These are phyloP conservation scores for Lobosporangium transversale DNA, from an alignment of 192 early-diverging fungal genomes.

Conservation along the genomic window DNA sequence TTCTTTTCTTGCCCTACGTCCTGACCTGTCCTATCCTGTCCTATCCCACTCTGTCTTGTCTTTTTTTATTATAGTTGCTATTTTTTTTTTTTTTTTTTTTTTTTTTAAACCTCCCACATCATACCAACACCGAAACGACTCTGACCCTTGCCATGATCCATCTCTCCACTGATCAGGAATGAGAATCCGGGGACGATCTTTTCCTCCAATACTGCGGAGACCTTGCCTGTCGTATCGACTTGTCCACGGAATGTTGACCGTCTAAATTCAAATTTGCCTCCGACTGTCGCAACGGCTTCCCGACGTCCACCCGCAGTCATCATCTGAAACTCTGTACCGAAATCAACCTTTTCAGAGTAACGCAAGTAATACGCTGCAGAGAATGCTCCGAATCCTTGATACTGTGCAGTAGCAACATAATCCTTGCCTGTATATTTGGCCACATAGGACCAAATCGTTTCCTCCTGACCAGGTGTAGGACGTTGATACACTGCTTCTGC, in stretches of 20 bases:
- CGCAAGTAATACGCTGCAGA: slow-evolving; percentile 90
- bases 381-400: slow-evolving; percentile 72
- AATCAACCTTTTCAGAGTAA: slow-evolving; percentile 93
- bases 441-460: slow-evolving; percentile 78
- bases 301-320: slow-evolving; percentile 74
- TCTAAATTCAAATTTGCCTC: slow-evolving; percentile 97
- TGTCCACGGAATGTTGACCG: slow-evolving; percentile 91
- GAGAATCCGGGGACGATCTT: slow-evolving; percentile 93
- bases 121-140: background rate
- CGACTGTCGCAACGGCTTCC: slow-evolving; percentile 93
- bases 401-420: slow-evolving; percentile 75
- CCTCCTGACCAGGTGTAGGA: slow-evolving; percentile 83
- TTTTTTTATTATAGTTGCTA: background rate
- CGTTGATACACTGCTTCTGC: slow-evolving; percentile 86
- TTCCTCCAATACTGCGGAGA: slow-evolving; percentile 92
- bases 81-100: background rate
- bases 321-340: slow-evolving; percentile 90
- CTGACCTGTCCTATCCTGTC: no score
- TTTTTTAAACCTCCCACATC: background rate
- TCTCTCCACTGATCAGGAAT: slow-evolving; percentile 90
- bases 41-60: no score
- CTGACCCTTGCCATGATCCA: slow-evolving; percentile 90
- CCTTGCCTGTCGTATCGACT: slow-evolving; percentile 89
- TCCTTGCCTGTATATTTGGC: slow-evolving; percentile 75
- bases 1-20: no score